Conservation (phyloP, 352 stramenopile species). For the Pythium scleroteichum region DNA sequence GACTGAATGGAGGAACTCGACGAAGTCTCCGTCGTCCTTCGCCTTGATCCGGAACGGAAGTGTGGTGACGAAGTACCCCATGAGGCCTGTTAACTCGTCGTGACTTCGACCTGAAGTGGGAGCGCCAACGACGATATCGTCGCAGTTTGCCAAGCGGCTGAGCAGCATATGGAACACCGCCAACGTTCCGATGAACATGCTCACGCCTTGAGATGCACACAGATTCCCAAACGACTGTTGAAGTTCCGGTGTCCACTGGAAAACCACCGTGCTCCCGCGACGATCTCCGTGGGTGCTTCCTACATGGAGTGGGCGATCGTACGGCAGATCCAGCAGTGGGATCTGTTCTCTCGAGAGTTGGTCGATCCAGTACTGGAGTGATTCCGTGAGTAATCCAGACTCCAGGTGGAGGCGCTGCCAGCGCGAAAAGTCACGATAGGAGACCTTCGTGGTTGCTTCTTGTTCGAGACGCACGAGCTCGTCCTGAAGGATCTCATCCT, state of each 20-base stretch:
- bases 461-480: background rate
- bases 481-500: slow-evolving; percentile 1
- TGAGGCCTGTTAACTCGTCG: slow-evolving; percentile 32
- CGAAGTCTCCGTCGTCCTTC: slow-evolving; percentile 29
- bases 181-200: slow-evolving; percentile 51
- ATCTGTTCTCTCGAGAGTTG: slow-evolving; percentile 28
- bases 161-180: slow-evolving; percentile 51
- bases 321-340: slow-evolving; percentile 42
- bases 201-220: slow-evolving; percentile 38
- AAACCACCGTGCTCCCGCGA: slow-evolving; percentile 33
- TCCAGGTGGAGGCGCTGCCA: slow-evolving; percentile 46
- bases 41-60: slow-evolving; percentile 44
- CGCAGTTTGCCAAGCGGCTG: slow-evolving; percentile 35
- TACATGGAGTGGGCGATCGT: slow-evolving; percentile 26
- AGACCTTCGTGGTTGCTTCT: slow-evolving; percentile 12
- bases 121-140: slow-evolving; percentile 50
- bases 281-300: slow-evolving; percentile 4
- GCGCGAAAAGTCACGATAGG: slow-evolving; percentile 50
- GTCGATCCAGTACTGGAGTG: slow-evolving; percentile 51
- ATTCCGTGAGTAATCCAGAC: slow-evolving; percentile 33
- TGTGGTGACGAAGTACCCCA: slow-evolving; percentile 67
- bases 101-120: slow-evolving; percentile 38
- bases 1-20: slow-evolving; percentile 35
- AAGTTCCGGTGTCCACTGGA: slow-evolving; percentile 32
- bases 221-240: slow-evolving; percentile 34